Conservation (phyloP, 1,139 yeast genomes). For the Zygoascus sp. region DNA sequence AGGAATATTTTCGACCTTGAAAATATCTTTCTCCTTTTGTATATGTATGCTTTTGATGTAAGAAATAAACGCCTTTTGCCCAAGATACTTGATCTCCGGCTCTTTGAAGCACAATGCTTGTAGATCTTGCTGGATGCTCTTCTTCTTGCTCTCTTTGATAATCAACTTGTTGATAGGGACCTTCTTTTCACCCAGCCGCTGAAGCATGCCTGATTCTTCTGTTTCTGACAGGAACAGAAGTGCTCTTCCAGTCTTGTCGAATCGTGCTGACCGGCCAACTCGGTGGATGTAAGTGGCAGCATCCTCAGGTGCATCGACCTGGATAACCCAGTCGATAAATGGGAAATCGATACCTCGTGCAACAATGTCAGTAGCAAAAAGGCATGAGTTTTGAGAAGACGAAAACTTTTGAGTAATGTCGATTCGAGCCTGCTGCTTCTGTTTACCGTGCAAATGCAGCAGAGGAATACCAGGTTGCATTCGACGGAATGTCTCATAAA, state of each 20-base stretch:
- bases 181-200: slow-evolving; percentile 55
- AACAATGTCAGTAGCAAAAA: slow-evolving; percentile 94
- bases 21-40: slow-evolving; percentile 83
- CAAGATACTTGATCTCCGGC: slow-evolving; percentile 86
- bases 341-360: slow-evolving; percentile 98
- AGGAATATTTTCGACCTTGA: slow-evolving; percentile 66
- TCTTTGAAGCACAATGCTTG: slow-evolving; percentile 90
- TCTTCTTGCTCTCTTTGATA: slow-evolving; percentile 71
- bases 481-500: slow-evolving; percentile 84
- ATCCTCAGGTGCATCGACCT: slow-evolving; percentile 95
- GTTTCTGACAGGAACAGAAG: slow-evolving; percentile 75
- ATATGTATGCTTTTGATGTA: slow-evolving; percentile 79
- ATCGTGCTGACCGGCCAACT: slow-evolving; percentile 95
- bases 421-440: slow-evolving; percentile 87
- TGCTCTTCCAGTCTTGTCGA: slow-evolving; percentile 85
- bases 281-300: slow-evolving; percentile 92
- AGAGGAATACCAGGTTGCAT: slow-evolving; percentile 95
- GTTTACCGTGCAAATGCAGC: slow-evolving; percentile 90
- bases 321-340: slow-evolving; percentile 95
- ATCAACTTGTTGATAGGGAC: slow-evolving; percentile 70
- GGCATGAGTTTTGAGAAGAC: slow-evolving; percentile 79
- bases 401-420: slow-evolving; percentile 86
- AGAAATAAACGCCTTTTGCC: slow-evolving; percentile 92
- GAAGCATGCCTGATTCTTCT: slow-evolving; percentile 75
- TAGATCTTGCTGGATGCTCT: slow-evolving; percentile 74